Evolutionary conservation across 768 basidiomycete species (phyloP), one percentile per base, ranked within the genome.

Genomic region (Suillus ampliporus): DNA sequence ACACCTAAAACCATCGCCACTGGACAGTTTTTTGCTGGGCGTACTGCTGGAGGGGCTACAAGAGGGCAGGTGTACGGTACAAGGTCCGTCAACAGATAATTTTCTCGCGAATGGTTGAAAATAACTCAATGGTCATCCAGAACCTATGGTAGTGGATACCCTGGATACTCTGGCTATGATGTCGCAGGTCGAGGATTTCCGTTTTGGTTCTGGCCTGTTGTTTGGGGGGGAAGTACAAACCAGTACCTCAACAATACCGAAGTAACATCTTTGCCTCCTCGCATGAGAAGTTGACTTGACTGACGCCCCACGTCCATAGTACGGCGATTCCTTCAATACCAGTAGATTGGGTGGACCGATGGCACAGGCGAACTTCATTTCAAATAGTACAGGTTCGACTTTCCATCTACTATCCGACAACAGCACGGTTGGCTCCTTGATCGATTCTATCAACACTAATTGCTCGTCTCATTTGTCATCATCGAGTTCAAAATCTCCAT

Each of bases 201-300:
- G 1, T 90, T 87, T 69, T 80, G 79, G 64, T 90, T 82, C 75
- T 90, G 88, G 88, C 89, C 89, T 8, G 46, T 89, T 11, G 79
- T 80, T 1, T 89, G 85, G 84, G 76, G 74, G 3, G 74, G 74
- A 1, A 65, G 44, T 28, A 67, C 61, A 31, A 78, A 53, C 44
- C 70, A 65, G 4, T 81, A 82, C 63, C 64, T 82, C 52, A 62
- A 76, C 2, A 71, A 74, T 35, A 62, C 76, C 41, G 85, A 87
- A 76, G 84, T 85, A 70, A 61, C 53, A 65, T 56, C 26, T 0
- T 19, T 31, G 19, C 1, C 4, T 38, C 31, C 46, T 50, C 48
- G 13, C 47, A 34, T 19, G 61, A n/a, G 38, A 15, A 15, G 21
- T 26, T 17, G 14, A 23, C 72, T 26, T 17, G 14, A 23, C 72